phyloP scores from a whole-genome alignment of 371 early-diverging fungal species.

The Mucor sp. region DNA sequence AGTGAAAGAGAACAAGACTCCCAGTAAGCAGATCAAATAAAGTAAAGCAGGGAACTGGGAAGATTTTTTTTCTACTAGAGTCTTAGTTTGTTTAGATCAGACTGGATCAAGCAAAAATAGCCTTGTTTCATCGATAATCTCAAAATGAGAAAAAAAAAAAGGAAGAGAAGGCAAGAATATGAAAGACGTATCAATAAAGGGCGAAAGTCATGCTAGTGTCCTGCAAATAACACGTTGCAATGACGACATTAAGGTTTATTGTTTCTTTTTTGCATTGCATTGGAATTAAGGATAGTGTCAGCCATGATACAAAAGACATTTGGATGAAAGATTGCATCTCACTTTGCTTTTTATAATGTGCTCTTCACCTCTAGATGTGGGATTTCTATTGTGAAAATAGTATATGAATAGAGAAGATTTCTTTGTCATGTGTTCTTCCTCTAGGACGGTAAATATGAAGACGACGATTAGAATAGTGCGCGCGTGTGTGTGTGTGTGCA shows the following conservation, averaged over 20 bases:
- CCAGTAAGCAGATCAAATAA: not conserved
- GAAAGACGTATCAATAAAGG: no score
- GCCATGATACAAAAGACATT: not conserved
- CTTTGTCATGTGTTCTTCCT: slow-evolving; percentile 11
- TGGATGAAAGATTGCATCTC: not conserved
- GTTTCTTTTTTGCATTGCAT: not conserved
- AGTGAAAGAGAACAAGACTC: not conserved
- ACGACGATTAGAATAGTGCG: not conserved
- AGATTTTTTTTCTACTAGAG: not conserved
- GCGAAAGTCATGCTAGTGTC: not conserved
- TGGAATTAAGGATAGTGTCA: not conserved
- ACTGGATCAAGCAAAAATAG: not conserved
- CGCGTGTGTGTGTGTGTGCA: slow-evolving; percentile 1
- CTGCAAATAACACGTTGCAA: slow-evolving; percentile 2
- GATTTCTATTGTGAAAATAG: no score
- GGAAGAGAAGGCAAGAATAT: not conserved
- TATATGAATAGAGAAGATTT: not conserved
- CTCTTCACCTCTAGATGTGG: not conserved
- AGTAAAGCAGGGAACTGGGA: not conserved
- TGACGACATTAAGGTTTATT: slow-evolving; percentile 11
- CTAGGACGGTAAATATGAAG: not conserved
- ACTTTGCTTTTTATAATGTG: not conserved
- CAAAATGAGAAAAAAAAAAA: not conserved
- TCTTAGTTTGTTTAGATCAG: not conserved
- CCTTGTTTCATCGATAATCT: slow-evolving; percentile 3